Conservation (phyloP, 805 yeast genomes). For the Wickerhamomyces sydowiorum region DNA sequence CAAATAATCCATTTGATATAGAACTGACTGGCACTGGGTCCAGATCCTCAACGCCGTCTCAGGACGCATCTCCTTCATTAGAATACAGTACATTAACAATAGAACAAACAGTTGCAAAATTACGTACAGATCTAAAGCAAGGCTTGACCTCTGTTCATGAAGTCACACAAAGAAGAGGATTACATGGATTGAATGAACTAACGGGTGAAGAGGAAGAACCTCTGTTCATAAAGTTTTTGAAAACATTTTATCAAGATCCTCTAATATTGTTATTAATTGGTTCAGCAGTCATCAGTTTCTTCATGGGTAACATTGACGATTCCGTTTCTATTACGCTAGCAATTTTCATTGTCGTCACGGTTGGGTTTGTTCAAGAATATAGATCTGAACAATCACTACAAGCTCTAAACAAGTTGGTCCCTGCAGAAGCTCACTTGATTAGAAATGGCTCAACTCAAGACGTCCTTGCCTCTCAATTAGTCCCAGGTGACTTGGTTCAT, state of each 20-base stretch:
- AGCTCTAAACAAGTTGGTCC: constrained; percentile 88
- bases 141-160: constrained; percentile 74
- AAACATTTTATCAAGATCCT: constrained; percentile 87
- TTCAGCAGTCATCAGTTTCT: constrained; percentile 78
- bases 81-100: constrained; percentile 55
- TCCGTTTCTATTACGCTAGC: constrained; percentile 93
- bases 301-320: constrained; percentile 96
- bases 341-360: constrained; percentile 87
- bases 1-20: constrained; percentile 30
- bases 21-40: constrained; percentile 15
- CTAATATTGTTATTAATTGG: constrained; percentile 83
- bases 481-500: constrained; percentile 93
- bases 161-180: constrained; percentile 59
- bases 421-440: constrained; percentile 92
- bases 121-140: constrained; percentile 50
- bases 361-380: constrained; percentile 96
- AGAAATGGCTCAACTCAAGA: constrained; percentile 74
- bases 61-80: constrained; percentile 51
- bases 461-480: constrained; percentile 82
- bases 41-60: constrained; percentile 21
- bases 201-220: constrained; percentile 70
- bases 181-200: constrained; percentile 81
- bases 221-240: constrained; percentile 62
- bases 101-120: constrained; percentile 57
- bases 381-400: constrained; percentile 92